Conservation (phyloP, 176 grass and related monocot species). For the Juncus effusus region DNA sequence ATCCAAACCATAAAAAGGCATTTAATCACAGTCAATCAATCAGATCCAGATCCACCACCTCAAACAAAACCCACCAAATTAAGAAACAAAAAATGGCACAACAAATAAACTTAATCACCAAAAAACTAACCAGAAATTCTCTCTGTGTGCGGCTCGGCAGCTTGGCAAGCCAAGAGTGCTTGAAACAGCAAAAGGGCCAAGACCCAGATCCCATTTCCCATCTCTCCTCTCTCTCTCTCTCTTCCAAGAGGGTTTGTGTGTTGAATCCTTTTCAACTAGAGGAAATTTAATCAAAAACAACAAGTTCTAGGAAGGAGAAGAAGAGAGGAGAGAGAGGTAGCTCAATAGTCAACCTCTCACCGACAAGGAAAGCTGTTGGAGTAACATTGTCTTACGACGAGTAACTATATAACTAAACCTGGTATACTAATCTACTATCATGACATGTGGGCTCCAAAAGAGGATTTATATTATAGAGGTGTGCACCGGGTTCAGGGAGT, state of each 20-base stretch:
- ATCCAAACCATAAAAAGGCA: constrained; percentile 8
- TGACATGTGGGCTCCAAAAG: too few species aligned
- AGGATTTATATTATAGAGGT: background rate
- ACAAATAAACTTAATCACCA: background rate
- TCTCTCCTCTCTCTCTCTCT: constrained; percentile 2
- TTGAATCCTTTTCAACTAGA: constrained; percentile 9
- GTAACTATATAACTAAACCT: background rate
- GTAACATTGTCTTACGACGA: background rate
- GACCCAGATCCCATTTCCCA: constrained; percentile 33
- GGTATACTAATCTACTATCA: background rate
- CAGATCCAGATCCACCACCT: constrained; percentile 5
- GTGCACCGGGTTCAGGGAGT: background rate
- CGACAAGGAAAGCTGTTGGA: constrained; percentile 25
- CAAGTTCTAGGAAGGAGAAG: constrained; percentile 13
- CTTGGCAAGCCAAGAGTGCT: background rate
- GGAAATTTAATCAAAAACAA: constrained; percentile 15
- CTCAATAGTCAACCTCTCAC: constrained; percentile 29
- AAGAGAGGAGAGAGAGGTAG: constrained; percentile 15
- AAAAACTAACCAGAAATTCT: constrained; percentile 46
- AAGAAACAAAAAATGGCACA: constrained; percentile 1
- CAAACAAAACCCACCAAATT: background rate
- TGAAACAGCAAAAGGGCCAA: constrained; percentile 27
- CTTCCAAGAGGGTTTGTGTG: too few species aligned
- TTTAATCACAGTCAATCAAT: constrained; percentile 20
- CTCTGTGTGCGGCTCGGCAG: constrained; percentile 29